These are phyloP conservation scores for Luvunga scandens DNA, from an alignment of 345 rosid species.

Conservation along the genomic window DNA sequence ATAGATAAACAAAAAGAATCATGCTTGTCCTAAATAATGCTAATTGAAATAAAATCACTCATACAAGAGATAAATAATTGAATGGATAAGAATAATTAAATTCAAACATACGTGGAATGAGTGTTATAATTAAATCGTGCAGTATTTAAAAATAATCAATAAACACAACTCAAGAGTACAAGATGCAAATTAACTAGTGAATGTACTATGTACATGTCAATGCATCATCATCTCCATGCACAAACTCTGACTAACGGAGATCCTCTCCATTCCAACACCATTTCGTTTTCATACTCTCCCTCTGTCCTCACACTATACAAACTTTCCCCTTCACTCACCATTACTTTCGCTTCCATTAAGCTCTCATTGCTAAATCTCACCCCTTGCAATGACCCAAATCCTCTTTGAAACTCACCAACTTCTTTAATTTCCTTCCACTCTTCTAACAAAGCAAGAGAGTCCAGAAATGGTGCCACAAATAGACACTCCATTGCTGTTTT, in stretches of 20 bases:
- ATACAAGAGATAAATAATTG: too few species aligned
- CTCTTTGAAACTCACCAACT: background rate
- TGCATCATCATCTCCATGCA: slow-evolving; percentile 19
- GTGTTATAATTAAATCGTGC: too few species aligned
- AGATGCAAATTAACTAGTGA: background rate
- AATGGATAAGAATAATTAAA: too few species aligned
- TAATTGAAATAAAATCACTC: too few species aligned
- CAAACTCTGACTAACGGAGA: slow-evolving; percentile 21
- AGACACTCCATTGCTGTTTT: slow-evolving; percentile 47
- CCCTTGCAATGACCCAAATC: slow-evolving; percentile 13
- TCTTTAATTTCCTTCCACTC: slow-evolving; percentile 20
- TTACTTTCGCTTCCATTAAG: slow-evolving; percentile 32
- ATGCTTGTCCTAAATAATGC: too few species aligned
- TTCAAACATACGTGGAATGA: too few species aligned
- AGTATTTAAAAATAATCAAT: background rate
- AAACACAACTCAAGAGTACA: background rate
- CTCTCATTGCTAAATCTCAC: slow-evolving; percentile 21
- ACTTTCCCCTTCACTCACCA: slow-evolving; percentile 24
- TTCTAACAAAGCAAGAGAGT: slow-evolving; percentile 31
- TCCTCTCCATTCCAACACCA: slow-evolving; percentile 30
- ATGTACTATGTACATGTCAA: background rate
- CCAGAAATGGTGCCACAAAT: slow-evolving; percentile 38
- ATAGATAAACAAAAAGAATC: too few species aligned
- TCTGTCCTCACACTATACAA: slow-evolving; percentile 22
- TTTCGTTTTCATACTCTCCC: slow-evolving; percentile 23